Evolutionary conservation across 768 basidiomycete genomes (phyloP), one percentile per base, ranked within the genome.

Genomic region (Trichaptum fuscoviolaceum): DNA sequence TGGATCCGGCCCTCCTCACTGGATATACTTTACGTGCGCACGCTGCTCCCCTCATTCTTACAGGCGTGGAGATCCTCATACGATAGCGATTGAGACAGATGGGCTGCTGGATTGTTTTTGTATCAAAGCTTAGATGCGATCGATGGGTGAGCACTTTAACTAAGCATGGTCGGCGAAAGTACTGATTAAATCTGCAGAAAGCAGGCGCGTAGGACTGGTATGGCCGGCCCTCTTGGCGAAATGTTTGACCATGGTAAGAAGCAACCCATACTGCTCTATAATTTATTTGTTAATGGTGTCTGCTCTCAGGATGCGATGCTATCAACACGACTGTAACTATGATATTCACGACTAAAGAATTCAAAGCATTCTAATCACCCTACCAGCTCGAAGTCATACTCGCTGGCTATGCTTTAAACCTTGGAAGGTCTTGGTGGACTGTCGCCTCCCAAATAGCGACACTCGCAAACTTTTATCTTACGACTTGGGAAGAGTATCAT

Each of bases 391-490:
- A 95, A 77, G 90, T 88, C 66, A 84, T 98, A 67, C 84, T 99
- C 57, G 85, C 86, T 7, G 81, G 87, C 8, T 86, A 91, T 27
- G 96, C 97, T 0, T 85, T 99, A 58, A 96, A 96, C 71, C 82
- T 98, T 24, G 94, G 93, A 15, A 83, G 95, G 23, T 95, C 93
- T 0, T 99, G 97, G 95, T 99, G 95, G 96, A 98, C 95, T 0
- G 89, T 99, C 35, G 86, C 91, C 0, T 91, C 91, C 0, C 93
- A 96, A 74, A 82, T 89, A 12, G 88, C 88, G 0, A 85, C 87
- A 0, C 78, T 89, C 23, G 85, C 84, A 42, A 90, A 85, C 74
- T 91, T 91, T 75, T 91, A 91, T 75, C 77, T 90, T 57, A 86
- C 87, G 1, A 91, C 89, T 23, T 90, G 88, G 88, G 89, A 89